Evolutionary conservation across 2,329 filamentous ascomycete genomes (phyloP).

Genomic region (Trichophyton schoenleinii): DNA sequence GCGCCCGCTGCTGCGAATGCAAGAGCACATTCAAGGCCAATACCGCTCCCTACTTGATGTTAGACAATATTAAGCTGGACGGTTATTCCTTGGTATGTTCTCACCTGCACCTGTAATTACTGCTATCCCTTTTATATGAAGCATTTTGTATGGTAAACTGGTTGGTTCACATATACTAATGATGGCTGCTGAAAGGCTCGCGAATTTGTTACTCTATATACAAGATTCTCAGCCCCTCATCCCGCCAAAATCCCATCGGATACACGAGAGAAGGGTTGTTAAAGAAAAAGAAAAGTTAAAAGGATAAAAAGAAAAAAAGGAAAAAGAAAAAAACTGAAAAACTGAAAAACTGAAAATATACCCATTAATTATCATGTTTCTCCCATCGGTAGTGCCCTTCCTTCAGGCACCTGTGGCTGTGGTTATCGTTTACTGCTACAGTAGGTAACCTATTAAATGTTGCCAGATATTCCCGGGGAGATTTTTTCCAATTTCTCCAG

Average conservation of each 20-base stretch:
- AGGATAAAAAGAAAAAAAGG: too few species aligned
- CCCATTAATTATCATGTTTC: not conserved
- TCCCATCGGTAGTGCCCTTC: not conserved
- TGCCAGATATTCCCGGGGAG: not conserved
- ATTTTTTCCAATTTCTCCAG: not conserved
- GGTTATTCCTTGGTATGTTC: not conserved
- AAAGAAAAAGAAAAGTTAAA: too few species aligned
- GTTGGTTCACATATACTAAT: too few species aligned
- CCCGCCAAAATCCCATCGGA: not conserved
- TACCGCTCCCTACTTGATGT: slow-evolving; percentile 16
- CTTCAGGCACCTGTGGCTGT: not conserved
- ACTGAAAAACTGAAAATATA: not conserved
- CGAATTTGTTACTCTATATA: not conserved
- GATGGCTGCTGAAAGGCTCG: too few species aligned
- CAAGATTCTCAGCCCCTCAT: not conserved
- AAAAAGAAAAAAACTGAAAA: not conserved
- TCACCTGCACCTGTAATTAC: not conserved
- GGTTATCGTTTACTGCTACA: not conserved
- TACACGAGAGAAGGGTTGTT: not conserved
- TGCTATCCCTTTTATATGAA: not conserved
- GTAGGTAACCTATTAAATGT: not conserved
- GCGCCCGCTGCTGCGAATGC: slow-evolving; percentile 15
- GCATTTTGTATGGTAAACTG: not conserved
- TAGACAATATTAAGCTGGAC: not conserved
- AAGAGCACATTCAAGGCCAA: slow-evolving; percentile 2